Percentiles rank a stretch among this genome's conserved stretches.
These are phyloP conservation scores for Globisporangium iwayamae DNA, from an alignment of 352 stramenopile genomes.

Conservation along the genomic window DNA sequence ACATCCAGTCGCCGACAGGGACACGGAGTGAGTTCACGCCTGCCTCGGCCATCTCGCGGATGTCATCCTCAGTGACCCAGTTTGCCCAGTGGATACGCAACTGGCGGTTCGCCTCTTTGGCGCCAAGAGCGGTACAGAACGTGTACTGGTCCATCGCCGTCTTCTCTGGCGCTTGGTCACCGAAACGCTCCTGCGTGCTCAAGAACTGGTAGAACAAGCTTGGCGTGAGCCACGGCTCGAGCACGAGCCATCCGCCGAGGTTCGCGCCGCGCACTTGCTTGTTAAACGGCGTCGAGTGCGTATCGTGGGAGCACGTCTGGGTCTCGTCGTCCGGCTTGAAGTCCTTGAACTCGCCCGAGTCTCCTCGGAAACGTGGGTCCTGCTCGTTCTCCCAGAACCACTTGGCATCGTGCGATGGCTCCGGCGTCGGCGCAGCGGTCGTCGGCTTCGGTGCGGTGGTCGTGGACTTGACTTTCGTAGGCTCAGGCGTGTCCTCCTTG, in stretches of 20 bases:
- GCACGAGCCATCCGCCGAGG: conserved; percentile 93
- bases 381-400: conserved; percentile 65
- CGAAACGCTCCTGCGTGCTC: conserved; percentile 63
- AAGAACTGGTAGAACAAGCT: conserved; percentile 96
- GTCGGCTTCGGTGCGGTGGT: background rate
- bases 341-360: conserved; percentile 44
- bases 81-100: conserved; percentile 90
- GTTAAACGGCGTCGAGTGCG: conserved; percentile 73
- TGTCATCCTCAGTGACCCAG: conserved; percentile 93
- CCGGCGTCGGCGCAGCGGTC: background rate
- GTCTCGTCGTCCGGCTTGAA: conserved; percentile 60
- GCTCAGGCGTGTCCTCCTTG: background rate
- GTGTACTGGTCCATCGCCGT: conserved; percentile 92
- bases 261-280: conserved; percentile 89
- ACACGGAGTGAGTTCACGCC: conserved; percentile 86
- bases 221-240: conserved; percentile 96
- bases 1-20: conserved; percentile 95
- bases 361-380: conserved; percentile 40
- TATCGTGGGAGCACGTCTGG: conserved; percentile 64
- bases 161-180: conserved; percentile 72
- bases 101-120: conserved; percentile 92
- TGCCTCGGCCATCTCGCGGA: conserved; percentile 75
- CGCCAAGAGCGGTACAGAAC: conserved; percentile 86
- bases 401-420: conserved; percentile 34
- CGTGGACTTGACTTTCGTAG: background rate